A percentile compares a stretch with the other conserved stretches of the same genome.
These are phyloP conservation scores for Colletotrichum musae DNA, from an alignment of 2,329 filamentous ascomycete genomes.

Conservation along the genomic window DNA sequence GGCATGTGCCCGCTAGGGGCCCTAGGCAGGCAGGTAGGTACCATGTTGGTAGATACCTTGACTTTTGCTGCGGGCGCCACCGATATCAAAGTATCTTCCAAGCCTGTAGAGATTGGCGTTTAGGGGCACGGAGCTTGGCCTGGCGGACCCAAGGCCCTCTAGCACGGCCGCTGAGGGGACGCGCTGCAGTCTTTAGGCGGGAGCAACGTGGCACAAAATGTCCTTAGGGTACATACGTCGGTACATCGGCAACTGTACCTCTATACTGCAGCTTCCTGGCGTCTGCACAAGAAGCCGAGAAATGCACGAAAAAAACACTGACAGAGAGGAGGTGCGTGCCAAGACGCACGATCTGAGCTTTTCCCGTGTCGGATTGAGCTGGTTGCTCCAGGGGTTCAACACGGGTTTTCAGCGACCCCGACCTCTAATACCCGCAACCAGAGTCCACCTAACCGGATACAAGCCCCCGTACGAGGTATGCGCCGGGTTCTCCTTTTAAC, in stretches of 20 bases:
- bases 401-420: background rate
- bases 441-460: background rate
- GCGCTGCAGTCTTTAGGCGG: background rate
- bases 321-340: slow-evolving; percentile 8
- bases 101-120: slow-evolving; percentile 12
- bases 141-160: slow-evolving; percentile 9
- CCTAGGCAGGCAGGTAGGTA: background rate
- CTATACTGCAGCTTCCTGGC: background rate
- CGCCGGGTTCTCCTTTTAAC: slow-evolving; percentile 16
- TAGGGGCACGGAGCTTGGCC: slow-evolving; percentile 29
- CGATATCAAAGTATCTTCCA: no score
- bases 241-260: no score
- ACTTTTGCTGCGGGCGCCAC: no score
- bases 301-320: background rate
- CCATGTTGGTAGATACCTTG: background rate
- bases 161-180: slow-evolving; percentile 8
- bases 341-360: slow-evolving; percentile 37
- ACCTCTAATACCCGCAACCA: no score
- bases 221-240: background rate
- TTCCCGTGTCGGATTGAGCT: slow-evolving; percentile 30
- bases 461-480: background rate
- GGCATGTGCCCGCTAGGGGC: no score
- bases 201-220: background rate
- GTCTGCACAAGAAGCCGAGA: background rate
- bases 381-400: slow-evolving; percentile 22